Evolutionary conservation across 176 grass and related monocot genomes (phyloP).

Genomic region (Zea mays): Zm-B73-REFERENCE-NAM-5.0 NC_050096.1:12918001-12918500

Average conservation of each 20-base stretch:
- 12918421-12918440: slow-evolving; percentile 51
- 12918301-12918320: background rate
- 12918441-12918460: slow-evolving; percentile 86
- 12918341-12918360: background rate
- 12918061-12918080: no score
- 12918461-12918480: slow-evolving; percentile 69
- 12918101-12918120: no score
- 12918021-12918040: no score
- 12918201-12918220: background rate
- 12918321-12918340: background rate
- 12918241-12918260: background rate
- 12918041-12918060: no score
- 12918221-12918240: background rate
- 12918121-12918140: background rate
- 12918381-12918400: slow-evolving; percentile 82
- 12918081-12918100: no score
- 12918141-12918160: background rate
- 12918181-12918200: slow-evolving; percentile 11
- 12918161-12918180: background rate
- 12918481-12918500: slow-evolving; percentile 68
- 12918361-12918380: slow-evolving; percentile 39
- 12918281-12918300: background rate
- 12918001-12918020: no score
- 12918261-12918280: background rate
- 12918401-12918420: slow-evolving; percentile 68